phyloP scores from a whole-genome alignment of 2,329 filamentous ascomycete genomes.

The Volutella citrinella region DNA sequence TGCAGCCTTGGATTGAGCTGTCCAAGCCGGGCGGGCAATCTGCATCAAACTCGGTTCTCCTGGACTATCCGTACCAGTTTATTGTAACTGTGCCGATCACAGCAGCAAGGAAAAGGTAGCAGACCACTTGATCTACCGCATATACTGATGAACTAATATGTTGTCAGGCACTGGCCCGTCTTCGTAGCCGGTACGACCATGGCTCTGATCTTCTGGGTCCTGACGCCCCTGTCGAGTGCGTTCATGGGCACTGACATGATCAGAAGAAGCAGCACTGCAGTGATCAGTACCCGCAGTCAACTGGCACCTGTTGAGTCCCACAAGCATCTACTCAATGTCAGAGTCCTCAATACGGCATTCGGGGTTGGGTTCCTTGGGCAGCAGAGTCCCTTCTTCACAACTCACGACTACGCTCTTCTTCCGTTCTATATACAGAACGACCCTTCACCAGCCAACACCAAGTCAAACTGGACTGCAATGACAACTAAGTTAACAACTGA shows the following conservation, averaged over 20 bases:
- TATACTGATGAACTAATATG: not conserved
- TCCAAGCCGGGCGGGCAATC: not conserved
- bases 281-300: not conserved
- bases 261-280: too few species aligned
- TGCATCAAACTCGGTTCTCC: conserved; percentile 1
- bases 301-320: not conserved
- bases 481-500: conserved; percentile 8
- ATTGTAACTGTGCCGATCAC: conserved; percentile 1
- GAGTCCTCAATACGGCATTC: not conserved
- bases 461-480: conserved; percentile 2
- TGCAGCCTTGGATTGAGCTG: conserved; percentile 6
- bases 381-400: conserved; percentile 2
- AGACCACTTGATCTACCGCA: too few species aligned
- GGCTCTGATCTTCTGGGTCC: conserved; percentile 3
- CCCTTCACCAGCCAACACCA: not conserved
- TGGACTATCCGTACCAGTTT: conserved; percentile 6
- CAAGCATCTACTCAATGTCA: not conserved
- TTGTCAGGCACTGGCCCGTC: conserved; percentile 6
- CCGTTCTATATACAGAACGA: conserved; percentile 1
- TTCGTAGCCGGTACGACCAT: conserved; percentile 3
- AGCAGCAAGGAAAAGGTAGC: conserved; percentile 1
- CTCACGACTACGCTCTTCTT: conserved; percentile 3
- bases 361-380: not conserved
- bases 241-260: too few species aligned
- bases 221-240: conserved; percentile 4